Base-by-base conservation (phyloP, 208 protist species). In the Trypanosoma melophagium region DNA sequence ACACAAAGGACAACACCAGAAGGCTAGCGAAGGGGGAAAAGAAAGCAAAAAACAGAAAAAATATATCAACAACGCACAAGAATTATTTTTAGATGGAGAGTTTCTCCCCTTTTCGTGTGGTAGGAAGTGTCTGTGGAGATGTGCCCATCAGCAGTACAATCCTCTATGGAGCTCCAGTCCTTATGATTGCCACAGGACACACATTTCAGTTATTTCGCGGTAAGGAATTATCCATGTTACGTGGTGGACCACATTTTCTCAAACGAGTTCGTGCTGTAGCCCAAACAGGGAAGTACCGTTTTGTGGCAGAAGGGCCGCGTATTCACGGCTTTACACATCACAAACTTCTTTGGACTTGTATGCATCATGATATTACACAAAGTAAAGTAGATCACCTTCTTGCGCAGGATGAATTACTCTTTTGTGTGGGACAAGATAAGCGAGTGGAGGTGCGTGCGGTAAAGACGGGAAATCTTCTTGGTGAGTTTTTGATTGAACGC, bases 201-300 rank as follows among this genome's bases (percentile, higher is more conserved):
- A 93, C 87, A 25, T 95, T 89, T 72, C 85, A 92, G 62, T 74
- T 95, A 25, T 95, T 87, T 74, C 89, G 89, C 57, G 87, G 90
- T 7, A 90, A 92, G 63, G 80, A 90, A 52, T 74, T 95, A 52
- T 71, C 80, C 3, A 87, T 93, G 80, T 64, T 93, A 51, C 90
- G 90, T 35, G 90, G 90, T 35, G 90, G 90, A 7, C 86, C 90
- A 17, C 84, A 81, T 49, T 93, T 86, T 60, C 51, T 79, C 44
- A 56, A 81, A 49, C 31, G 71, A 14, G 74, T 95, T 59, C 47
- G 65, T 13, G 80, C 90, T 16, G 90, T 95, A n/a, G 81, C 87
- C 12, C 87, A 93, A 62, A 56, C 65, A n/a, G 84, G 86, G 19
- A 90, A 91, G 71, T 93, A 92, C 69, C 87, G 86, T 49, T 77